Percentiles rank a stretch among this genome's conserved stretches.
Conservation (phyloP, 164 flowering plant species). For the Piper longum region DNA sequence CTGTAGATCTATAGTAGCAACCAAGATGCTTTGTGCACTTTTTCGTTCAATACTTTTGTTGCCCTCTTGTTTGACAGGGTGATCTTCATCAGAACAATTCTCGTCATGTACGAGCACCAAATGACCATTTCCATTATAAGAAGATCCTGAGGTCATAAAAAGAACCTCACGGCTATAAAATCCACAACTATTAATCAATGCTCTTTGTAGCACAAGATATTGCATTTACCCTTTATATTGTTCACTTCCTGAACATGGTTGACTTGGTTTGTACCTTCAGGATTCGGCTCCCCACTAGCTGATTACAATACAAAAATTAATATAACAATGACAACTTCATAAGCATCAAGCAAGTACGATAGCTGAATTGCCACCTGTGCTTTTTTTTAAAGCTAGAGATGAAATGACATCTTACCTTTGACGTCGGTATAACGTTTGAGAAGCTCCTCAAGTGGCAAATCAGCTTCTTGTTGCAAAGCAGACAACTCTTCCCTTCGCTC, state of each 20-base stretch:
- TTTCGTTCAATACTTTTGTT: conserved; percentile 10
- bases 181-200: background rate
- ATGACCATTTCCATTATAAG: background rate
- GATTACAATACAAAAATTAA: conserved; percentile 16
- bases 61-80: conserved; percentile 21
- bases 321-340: conserved; percentile 3
- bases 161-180: conserved; percentile 4
- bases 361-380: background rate
- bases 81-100: conserved; percentile 1
- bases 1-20: conserved; percentile 31
- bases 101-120: conserved; percentile 4
- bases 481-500: conserved; percentile 82
- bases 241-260: conserved; percentile 7
- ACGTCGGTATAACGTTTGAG: conserved; percentile 47
- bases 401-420: conserved; percentile 24
- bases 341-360: background rate
- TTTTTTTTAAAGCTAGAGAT: background rate
- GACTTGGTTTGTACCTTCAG: conserved; percentile 20
- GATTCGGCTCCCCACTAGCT: conserved; percentile 39
- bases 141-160: conserved; percentile 1
- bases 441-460: conserved; percentile 81
- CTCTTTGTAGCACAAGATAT: background rate
- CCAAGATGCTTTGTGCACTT: conserved; percentile 14
- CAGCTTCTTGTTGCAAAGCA: conserved; percentile 66
- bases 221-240: conserved; percentile 15